Evolutionary conservation across 352 stramenopile genomes (phyloP).

Genomic region (Phytophthora multivora): DNA sequence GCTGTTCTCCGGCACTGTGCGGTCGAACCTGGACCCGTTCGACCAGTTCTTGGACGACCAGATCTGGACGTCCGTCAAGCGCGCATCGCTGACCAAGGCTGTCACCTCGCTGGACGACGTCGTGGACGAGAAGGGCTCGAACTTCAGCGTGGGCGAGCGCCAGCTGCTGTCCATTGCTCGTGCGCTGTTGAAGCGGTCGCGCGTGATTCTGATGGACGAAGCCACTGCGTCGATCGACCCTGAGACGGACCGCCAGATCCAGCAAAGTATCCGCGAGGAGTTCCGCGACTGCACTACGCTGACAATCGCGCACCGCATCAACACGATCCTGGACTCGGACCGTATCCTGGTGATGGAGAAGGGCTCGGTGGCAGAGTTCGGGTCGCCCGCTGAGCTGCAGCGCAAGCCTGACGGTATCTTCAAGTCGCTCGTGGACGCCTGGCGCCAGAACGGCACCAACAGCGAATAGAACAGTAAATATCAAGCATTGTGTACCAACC

Average conservation of each 20-base stretch:
- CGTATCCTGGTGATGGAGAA: neutral
- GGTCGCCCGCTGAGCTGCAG: neutral
- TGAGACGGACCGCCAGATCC: neutral
- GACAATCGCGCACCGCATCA: neutral
- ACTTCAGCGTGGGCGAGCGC: neutral
- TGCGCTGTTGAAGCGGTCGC: neutral
- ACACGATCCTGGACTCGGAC: neutral
- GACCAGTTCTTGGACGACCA: neutral
- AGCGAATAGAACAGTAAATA: too few relatives aligned
- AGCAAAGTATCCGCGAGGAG: neutral
- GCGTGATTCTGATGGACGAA: conserved; percentile 38
- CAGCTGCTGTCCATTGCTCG: neutral
- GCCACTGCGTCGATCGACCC: neutral
- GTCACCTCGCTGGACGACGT: neutral
- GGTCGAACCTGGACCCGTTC: neutral
- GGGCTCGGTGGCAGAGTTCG: neutral
- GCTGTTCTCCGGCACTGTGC: neutral
- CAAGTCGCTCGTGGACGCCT: conserved; percentile 48
- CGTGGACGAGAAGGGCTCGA: neutral
- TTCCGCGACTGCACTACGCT: neutral
- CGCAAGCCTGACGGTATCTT: conserved; percentile 18
- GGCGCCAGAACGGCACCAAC: conserved; percentile 44
- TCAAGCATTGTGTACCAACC: too few relatives aligned
- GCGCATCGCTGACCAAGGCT: conserved; percentile 1
- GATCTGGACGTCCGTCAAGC: neutral